Base-by-base conservation (phyloP, 768 basidiomycete species). In the Leccinum subgranulosum region DNA sequence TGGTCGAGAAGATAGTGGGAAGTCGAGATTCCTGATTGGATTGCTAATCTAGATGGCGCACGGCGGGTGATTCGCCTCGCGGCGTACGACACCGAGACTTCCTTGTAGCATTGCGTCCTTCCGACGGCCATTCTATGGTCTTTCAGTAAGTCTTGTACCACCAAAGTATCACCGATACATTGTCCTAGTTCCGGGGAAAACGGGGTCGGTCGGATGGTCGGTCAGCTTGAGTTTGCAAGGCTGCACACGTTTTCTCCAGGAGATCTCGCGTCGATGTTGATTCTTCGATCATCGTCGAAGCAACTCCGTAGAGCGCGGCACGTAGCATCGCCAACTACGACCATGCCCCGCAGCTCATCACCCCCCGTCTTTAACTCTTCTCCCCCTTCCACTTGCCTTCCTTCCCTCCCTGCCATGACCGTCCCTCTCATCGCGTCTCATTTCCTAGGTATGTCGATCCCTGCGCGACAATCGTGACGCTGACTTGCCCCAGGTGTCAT, bases 251-350 rank as follows among this genome's bases (percentile, higher is more conserved):
- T 53, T 53, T 41, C 33, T 17, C 25, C 19, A 11, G 9, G 23
- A 34, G 48, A 64, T 46, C 49, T 36, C 29, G 49, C 50, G 19
- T 67, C 55, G 28, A 29, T 54, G 45, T 55, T 41, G 15, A 21
- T 54, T 52, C 66, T 72, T 70, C 71, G 60, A 71, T 69, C 58
- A 67, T 71, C 71, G 57, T 69, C 64, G 69, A 70, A 69, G 71
- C 62, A 54, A 51, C 64, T 61, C 71, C 71, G 69, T 64, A 67
- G 59, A 62, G 57, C 49, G 55, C 69, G 71, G 70, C 69, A 56
- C 45, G 66, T 66, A 60, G 60, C 60, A 53, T 60, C 64, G 57
- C 70, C 48, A 51, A 55, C 59, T 47, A 51, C 49, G 53, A 39
- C 60, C 58, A 57, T 55, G 51, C 21, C 34, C 43, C 41, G 49